A percentile compares a stretch with the other conserved stretches of the same genome.
These are phyloP conservation scores for Delonix regia DNA, from an alignment of 306 rosid genomes.

Conservation along the genomic window DNA sequence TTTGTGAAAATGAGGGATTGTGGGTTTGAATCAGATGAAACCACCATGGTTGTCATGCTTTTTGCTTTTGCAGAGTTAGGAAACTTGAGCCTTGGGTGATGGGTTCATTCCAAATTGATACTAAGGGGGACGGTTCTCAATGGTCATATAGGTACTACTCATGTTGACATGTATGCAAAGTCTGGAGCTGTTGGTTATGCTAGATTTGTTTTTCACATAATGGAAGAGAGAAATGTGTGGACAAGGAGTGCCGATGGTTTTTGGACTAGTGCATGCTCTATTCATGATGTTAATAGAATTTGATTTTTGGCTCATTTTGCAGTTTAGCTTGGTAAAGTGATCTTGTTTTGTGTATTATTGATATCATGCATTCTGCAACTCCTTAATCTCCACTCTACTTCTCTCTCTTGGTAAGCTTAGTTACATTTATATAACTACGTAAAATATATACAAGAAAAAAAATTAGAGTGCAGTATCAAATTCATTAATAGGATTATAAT, in stretches of 20 bases:
- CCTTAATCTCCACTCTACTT: no score
- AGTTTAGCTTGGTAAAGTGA: no score
- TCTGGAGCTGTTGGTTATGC: slow-evolving; percentile 72
- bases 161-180: slow-evolving; percentile 87
- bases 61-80: slow-evolving; percentile 78
- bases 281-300: no score
- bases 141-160: slow-evolving; percentile 74
- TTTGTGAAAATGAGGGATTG: slow-evolving; percentile 63
- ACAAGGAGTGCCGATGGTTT: slow-evolving; percentile 97
- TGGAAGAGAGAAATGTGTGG: slow-evolving; percentile 78
- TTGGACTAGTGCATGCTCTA: no score
- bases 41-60: slow-evolving; percentile 79
- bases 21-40: slow-evolving; percentile 80
- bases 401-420: no score
- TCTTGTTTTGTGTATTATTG: no score
- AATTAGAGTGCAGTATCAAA: no score
- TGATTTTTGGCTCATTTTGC: no score
- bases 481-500: no score
- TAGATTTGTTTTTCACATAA: slow-evolving; percentile 56
- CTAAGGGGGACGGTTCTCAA: slow-evolving; percentile 64
- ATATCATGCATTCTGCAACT: no score
- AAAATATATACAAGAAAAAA: no score
- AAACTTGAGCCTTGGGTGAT: slow-evolving; percentile 73
- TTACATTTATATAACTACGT: no score
- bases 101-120: slow-evolving; percentile 71